Base-by-base conservation (phyloP, 2,329 filamentous ascomycete species). In the Fusarium sp. region DNA sequence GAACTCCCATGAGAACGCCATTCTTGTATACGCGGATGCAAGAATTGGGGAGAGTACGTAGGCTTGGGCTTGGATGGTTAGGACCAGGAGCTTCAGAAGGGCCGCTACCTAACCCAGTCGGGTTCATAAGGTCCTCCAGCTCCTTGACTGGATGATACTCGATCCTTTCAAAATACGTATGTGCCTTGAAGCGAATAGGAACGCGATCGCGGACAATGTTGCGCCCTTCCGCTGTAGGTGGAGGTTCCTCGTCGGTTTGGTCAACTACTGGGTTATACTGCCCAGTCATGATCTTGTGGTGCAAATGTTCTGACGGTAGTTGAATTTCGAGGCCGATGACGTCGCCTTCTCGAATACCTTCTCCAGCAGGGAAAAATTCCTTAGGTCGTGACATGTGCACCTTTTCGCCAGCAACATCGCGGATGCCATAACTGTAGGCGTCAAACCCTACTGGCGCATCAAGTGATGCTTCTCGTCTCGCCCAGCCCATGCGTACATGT, bases 191-290 rank as follows among this genome's bases (percentile, higher is more conserved):
- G 11, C 94, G 90, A 70, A 98, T 97, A 1, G 96, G 94, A 44
- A 97, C 93, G 48, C 96, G 92, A 78, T 99, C 96, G 65, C 96
- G 93, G 62, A 99, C 92, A 65, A 98, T 92, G 77, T 98, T 96
- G 17, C 88, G 81, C 0, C 87, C 86, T 63, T 87, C 85, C n/a
- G 86, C 84, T 1, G 85, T 83, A 4, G 82, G 77, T 19, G 82
- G 78, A 11, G 82, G 79, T 6, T 87, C 83, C 44, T 90, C 88
- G 68, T 90, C 86, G 40, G 84, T 80, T 1, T 87, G 76, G 74
- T 97, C 94, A 1, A 94, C 88, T 4, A 92, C 89, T 2, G 93
- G 93, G 75, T 97, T 97, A 81, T 95, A 97, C 47, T 91, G 89
- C 11, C 94, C 94, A 57, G 91, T 87, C 32, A 97, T 92, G 30